These are phyloP conservation scores for Rhipidocladum racemiflorum DNA, from an alignment of 176 grass and related monocot genomes.

Conservation along the genomic window DNA sequence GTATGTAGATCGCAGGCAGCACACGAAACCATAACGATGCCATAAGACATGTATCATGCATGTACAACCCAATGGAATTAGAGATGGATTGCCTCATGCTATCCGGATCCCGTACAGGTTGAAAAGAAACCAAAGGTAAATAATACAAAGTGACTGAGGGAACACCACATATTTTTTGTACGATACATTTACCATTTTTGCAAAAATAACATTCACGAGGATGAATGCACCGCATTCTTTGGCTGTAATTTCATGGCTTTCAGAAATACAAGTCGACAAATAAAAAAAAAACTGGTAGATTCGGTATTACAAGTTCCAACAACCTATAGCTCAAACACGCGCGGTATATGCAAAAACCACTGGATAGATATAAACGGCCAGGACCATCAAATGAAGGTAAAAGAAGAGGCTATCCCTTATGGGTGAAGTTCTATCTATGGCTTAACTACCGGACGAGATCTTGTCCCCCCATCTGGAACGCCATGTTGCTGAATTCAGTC, in stretches of 20 bases:
- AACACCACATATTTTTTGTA: too few species aligned
- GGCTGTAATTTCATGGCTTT: background rate
- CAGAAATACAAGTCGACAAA: background rate
- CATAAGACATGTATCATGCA: too few species aligned
- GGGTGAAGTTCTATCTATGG: background rate
- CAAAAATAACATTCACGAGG: too few species aligned
- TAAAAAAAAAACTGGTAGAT: background rate
- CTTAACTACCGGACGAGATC: background rate
- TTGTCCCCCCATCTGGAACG: background rate
- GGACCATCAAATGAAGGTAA: background rate
- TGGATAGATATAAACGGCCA: background rate
- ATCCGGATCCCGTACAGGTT: too few species aligned
- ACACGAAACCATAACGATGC: too few species aligned
- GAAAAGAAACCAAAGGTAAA: too few species aligned
- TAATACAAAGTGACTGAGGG: too few species aligned
- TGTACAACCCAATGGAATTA: too few species aligned
- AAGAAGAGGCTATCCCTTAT: too few species aligned
- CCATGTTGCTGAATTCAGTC: slow-evolving; percentile 20
- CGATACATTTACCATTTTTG: too few species aligned
- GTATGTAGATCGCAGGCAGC: too few species aligned
- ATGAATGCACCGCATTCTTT: background rate
- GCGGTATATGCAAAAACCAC: background rate
- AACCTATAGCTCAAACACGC: background rate
- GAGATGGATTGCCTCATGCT: too few species aligned
- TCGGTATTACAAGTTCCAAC: background rate